These are phyloP conservation scores for Acacia acuminata DNA, from an alignment of 306 rosid species.

Conservation along the genomic window DNA sequence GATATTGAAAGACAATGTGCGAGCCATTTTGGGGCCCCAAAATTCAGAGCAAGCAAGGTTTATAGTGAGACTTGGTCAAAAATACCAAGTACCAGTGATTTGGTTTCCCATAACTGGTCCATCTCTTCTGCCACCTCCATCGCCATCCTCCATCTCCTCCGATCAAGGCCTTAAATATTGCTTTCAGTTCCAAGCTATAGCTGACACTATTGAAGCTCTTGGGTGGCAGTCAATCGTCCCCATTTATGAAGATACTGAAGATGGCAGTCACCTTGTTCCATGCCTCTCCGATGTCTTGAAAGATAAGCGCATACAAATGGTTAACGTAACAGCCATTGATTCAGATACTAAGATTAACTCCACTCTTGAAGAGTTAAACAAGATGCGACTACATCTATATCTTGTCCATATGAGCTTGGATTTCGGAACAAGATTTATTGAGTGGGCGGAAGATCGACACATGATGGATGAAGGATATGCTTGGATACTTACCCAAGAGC, in stretches of 20 bases:
- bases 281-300: background rate
- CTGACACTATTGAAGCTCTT: background rate
- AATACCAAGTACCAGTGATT: conserved; percentile 12
- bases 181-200: background rate
- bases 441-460: conserved; percentile 12
- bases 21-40: background rate
- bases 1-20: background rate
- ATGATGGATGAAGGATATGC: conserved; percentile 41
- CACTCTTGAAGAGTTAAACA: background rate
- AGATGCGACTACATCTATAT: conserved; percentile 26
- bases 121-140: conserved; percentile 29
- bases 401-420: conserved; percentile 39
- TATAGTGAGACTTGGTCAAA: background rate
- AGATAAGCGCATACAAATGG: background rate
- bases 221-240: background rate
- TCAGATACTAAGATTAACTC: background rate
- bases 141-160: background rate
- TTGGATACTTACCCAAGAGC: conserved; percentile 31
- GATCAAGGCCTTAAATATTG: background rate
- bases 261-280: background rate
- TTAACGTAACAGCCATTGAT: background rate
- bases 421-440: conserved; percentile 26
- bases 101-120: conserved; percentile 41
- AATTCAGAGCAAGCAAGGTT: background rate
- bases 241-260: background rate